These are phyloP conservation scores for Plantago lanceolata DNA, from an alignment of 305 asterid species.

Conservation along the genomic window DNA sequence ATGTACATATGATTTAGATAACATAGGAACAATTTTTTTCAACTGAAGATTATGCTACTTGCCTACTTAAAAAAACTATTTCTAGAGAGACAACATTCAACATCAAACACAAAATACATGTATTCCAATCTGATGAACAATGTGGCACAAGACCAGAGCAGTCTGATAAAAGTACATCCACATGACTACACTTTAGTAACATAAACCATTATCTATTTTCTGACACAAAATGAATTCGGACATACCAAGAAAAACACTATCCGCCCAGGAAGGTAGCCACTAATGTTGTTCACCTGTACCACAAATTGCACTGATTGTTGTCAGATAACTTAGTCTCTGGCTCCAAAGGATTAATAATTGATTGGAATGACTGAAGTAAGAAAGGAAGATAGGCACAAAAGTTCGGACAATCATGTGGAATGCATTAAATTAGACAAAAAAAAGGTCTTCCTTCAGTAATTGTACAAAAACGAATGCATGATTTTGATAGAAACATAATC, in stretches of 20 bases:
- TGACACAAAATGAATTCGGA: constrained; percentile 6
- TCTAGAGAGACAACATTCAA: not conserved
- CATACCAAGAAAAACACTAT: constrained; percentile 97
- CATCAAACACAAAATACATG: not conserved
- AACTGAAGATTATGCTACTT: not conserved
- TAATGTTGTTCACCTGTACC: constrained; percentile 90
- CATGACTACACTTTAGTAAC: not conserved
- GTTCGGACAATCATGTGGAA: not conserved
- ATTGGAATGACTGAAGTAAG: not conserved
- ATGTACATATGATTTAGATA: not conserved
- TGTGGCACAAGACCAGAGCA: not conserved
- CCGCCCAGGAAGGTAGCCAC: constrained; percentile 98
- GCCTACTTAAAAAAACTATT: not conserved
- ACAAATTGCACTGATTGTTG: constrained; percentile 14
- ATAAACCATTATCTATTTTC: not conserved
- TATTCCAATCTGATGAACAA: not conserved
- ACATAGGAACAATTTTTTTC: not conserved
- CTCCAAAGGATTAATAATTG: not conserved
- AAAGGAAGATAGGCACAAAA: constrained; percentile 9
- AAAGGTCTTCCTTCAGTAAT: not conserved
- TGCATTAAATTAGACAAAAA: constrained; percentile 9
- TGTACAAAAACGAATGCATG: not conserved
- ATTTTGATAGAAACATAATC: not conserved
- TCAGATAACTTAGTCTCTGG: constrained; percentile 16
- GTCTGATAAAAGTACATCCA: not conserved